phyloP scores from a whole-genome alignment of 306 rosid species.

The Biancaea sappan region DNA sequence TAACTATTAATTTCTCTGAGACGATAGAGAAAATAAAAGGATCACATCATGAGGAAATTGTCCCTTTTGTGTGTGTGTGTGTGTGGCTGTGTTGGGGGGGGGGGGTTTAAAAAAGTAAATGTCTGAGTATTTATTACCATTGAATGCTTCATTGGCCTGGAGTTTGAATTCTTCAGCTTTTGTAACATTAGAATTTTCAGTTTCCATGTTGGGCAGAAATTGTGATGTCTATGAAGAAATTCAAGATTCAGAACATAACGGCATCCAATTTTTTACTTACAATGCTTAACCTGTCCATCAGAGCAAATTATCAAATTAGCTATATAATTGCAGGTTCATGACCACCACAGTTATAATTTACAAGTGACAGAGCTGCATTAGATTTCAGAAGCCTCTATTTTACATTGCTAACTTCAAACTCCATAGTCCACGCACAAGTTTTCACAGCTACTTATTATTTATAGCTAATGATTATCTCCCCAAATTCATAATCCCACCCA shows the following conservation, averaged over 20 bases:
- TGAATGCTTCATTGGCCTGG: constrained; percentile 85
- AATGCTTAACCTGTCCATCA: constrained; percentile 28
- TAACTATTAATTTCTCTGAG: neutral
- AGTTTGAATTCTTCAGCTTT: constrained; percentile 81
- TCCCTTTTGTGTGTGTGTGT: too few species aligned
- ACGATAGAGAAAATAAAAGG: constrained; percentile 22
- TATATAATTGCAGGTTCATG: neutral
- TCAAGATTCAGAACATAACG: constrained; percentile 50
- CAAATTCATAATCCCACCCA: neutral
- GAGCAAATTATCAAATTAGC: constrained; percentile 23
- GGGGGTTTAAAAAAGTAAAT: too few species aligned
- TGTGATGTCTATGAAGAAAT: constrained; percentile 29
- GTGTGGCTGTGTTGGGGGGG: too few species aligned
- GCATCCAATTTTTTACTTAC: constrained; percentile 29
- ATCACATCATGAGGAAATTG: constrained; percentile 6
- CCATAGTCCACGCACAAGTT: neutral
- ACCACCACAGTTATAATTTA: neutral
- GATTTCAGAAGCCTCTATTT: constrained; percentile 15
- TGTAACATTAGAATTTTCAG: constrained; percentile 47
- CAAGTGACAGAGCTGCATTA: neutral
- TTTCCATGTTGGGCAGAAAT: constrained; percentile 61
- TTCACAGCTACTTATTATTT: neutral
- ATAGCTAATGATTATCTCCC: constrained; percentile 17
- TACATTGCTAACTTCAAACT: constrained; percentile 7
- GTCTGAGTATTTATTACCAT: constrained; percentile 51